Percentiles rank a stretch among this genome's conserved stretches.
Conservation (phyloP, 2,329 filamentous ascomycete species). For the Sporothrix dimorphospora region DNA sequence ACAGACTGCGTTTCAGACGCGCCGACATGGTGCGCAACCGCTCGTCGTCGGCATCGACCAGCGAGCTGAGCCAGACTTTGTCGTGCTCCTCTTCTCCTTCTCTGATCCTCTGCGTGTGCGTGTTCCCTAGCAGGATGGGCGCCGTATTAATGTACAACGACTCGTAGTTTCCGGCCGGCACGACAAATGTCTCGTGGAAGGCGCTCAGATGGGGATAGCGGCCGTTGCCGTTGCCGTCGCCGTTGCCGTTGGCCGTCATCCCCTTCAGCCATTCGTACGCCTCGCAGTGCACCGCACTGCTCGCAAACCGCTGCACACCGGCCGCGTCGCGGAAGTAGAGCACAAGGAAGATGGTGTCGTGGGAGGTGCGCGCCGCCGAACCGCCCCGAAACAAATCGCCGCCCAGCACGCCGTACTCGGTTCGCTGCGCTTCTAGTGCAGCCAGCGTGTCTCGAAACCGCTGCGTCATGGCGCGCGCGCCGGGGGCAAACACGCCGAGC, state of each 20-base stretch:
- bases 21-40: constrained; percentile 30
- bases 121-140: constrained; percentile 30
- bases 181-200: constrained; percentile 35
- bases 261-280: constrained; percentile 30
- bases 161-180: constrained; percentile 32
- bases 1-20: constrained; percentile 20
- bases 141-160: constrained; percentile 34
- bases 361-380: constrained; percentile 26
- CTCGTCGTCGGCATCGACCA: constrained; percentile 31
- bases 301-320: constrained; percentile 34
- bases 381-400: constrained; percentile 45
- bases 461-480: constrained; percentile 44
- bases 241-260: background rate
- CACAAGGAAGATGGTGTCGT: constrained; percentile 34
- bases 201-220: constrained; percentile 29
- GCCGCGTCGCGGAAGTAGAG: constrained; percentile 33
- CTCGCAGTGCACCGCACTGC: constrained; percentile 27
- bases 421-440: constrained; percentile 31
- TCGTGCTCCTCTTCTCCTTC: background rate
- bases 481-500: constrained; percentile 52
- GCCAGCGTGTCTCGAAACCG: constrained; percentile 48
- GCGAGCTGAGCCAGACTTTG: constrained; percentile 25
- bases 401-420: constrained; percentile 52
- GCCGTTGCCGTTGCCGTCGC: background rate
- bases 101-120: background rate